Evolutionary conservation across 108 stramenopile species (phyloP), one percentile per base, ranked within the genome.

Genomic region (Nitzschia putrida): DNA sequence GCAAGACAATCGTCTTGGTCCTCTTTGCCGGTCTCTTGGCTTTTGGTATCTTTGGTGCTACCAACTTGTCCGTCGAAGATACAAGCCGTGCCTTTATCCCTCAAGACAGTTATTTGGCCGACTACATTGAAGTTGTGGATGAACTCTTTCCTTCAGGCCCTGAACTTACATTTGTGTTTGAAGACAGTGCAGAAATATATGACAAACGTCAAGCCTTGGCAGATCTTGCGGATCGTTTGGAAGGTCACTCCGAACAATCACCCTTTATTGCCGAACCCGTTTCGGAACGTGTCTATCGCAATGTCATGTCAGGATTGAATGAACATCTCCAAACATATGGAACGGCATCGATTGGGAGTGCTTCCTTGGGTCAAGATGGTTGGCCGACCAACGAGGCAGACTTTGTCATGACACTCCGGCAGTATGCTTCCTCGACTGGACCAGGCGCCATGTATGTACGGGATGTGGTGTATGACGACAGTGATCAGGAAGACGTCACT

Each of bases 51-150:
- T 76, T 70, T 55, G 86, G 86, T 12, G 64, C 76, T 0, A 61
- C 74, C 57, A 80, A 84, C 29, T 67, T 87, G 22, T 66, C 78
- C 0, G 83, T 87, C 5, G 86, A 87, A 66, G 81, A 87, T 65
- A 67, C 83, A 9, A n/a, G 61, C 16, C 81, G 86, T 10, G 68
- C 59, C 60, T 94, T 94, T 61, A 90, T 94, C 45, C 92, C 92
- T n/a, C 71, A 71, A 16, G 88, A 76, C 58, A 80, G 77, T n/a
- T 94, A 94, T 71, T 39, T 94, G 10, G 74, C 78, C n/a, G 80
- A 78, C 38, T 91, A 83, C 42, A 53, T 78, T 37, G 80, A 61
- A 9, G 76, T 75, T 20, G 72, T 74, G 7, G 86, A 87, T 57
- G 53, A 67, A 7, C 82, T 68, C 56, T 87, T 79, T 45, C 83